phyloP scores from a whole-genome alignment of 2,329 filamentous ascomycete genomes.

The Phialocephala subalpina region DNA sequence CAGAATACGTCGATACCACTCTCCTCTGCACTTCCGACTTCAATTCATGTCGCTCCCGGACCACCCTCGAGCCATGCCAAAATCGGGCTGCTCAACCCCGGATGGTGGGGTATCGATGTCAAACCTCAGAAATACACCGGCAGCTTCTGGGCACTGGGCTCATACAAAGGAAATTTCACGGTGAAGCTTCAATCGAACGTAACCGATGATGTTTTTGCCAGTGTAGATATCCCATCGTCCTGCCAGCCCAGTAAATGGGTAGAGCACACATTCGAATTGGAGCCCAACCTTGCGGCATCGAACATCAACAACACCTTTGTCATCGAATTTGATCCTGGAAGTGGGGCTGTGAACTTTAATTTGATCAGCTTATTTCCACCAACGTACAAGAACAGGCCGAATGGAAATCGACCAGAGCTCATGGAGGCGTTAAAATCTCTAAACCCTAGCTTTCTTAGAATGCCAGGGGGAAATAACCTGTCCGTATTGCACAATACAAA shows the following conservation, averaged over 20 bases:
- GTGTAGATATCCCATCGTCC: constrained; percentile 29
- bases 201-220: constrained; percentile 33
- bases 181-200: constrained; percentile 41
- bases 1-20: constrained; percentile 42
- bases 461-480: constrained; percentile 72
- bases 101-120: constrained; percentile 62
- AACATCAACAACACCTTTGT: constrained; percentile 61
- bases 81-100: constrained; percentile 60
- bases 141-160: constrained; percentile 39
- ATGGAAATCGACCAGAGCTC: constrained; percentile 65
- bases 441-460: constrained; percentile 65
- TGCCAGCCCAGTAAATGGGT: constrained; percentile 32
- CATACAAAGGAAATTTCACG: constrained; percentile 36
- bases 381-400: constrained; percentile 63
- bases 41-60: constrained; percentile 41
- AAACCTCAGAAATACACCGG: constrained; percentile 39
- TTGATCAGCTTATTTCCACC: constrained; percentile 67
- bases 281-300: constrained; percentile 30
- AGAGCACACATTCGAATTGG: constrained; percentile 33
- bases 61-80: constrained; percentile 44
- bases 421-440: constrained; percentile 59
- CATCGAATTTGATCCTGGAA: constrained; percentile 57
- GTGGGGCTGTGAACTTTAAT: constrained; percentile 60
- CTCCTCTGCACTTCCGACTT: constrained; percentile 37
- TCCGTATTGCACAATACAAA: constrained; percentile 33